Conservation (phyloP, 2,329 filamentous ascomycete species). For the Ophiocordyceps unilateralis region DNA sequence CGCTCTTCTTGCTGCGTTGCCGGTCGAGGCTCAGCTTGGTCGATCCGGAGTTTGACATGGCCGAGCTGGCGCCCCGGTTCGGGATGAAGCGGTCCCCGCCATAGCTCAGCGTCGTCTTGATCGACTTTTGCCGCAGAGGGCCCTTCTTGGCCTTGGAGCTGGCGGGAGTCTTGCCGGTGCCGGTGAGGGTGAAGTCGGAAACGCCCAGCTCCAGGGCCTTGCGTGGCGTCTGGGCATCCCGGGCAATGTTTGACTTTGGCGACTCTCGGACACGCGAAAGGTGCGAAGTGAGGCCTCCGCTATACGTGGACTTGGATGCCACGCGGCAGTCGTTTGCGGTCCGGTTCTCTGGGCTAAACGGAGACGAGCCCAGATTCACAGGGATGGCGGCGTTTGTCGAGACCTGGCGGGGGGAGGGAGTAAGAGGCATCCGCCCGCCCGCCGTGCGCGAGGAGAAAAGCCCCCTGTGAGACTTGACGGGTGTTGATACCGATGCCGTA, state of each 20-base stretch:
- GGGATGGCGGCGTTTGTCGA: conserved; percentile 30
- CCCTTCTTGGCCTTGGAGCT: conserved; percentile 39
- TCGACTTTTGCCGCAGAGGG: conserved; percentile 36
- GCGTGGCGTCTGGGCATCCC: conserved; percentile 56
- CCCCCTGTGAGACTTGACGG: conserved; percentile 85
- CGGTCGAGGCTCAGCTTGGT: conserved; percentile 67
- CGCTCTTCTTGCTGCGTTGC: conserved; percentile 58
- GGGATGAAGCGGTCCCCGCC: conserved; percentile 89
- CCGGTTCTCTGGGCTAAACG: conserved; percentile 55
- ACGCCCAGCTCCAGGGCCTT: conserved; percentile 75
- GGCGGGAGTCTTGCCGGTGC: conserved; percentile 57
- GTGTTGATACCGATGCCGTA: conserved; percentile 64
- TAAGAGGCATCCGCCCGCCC: conserved; percentile 86
- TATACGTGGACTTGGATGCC: conserved; percentile 57
- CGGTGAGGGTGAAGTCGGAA: conserved; percentile 81
- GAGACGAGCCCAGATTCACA: conserved; percentile 46
- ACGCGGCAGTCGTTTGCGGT: conserved; percentile 31
- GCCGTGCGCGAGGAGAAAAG: conserved; percentile 86
- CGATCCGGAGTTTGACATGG: conserved; percentile 63
- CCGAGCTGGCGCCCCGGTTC: conserved; percentile 79
- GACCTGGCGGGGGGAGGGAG: conserved; percentile 69
- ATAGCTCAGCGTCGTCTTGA: conserved; percentile 68
- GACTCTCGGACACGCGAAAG: conserved; percentile 63
- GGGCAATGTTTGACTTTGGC: conserved; percentile 91
- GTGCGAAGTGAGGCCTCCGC: conserved; percentile 54